A percentile compares a stretch with the other conserved stretches of the same genome.
Conservation (phyloP, 352 stramenopile genomes). For the Pelagophyceae sp. region DNA sequence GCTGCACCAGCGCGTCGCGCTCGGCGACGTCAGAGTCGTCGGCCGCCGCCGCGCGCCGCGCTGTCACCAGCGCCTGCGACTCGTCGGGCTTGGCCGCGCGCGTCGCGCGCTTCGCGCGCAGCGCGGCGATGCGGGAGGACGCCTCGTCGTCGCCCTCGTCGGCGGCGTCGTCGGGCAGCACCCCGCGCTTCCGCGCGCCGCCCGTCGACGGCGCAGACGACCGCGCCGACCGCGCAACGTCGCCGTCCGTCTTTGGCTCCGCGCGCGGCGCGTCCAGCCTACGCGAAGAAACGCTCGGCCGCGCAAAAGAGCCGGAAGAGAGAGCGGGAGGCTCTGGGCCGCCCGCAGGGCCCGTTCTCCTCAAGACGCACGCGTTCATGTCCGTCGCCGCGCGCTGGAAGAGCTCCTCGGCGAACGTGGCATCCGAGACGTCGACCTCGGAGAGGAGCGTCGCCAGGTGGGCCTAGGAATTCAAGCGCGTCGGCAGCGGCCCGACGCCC, state of each 20-base stretch:
- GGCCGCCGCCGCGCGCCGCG: conserved; percentile 7
- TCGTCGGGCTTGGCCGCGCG: neutral
- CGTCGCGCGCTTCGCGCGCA: neutral
- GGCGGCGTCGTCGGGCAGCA: neutral
- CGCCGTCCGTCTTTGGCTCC: neutral
- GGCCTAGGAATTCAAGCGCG: neutral
- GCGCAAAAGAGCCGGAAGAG: no score
- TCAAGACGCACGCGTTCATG: neutral
- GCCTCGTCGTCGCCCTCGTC: neutral
- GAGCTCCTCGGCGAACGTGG: neutral
- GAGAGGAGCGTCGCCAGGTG: neutral
- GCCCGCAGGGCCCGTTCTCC: neutral
- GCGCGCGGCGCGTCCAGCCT: neutral
- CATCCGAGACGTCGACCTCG: neutral
- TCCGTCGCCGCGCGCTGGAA: neutral
- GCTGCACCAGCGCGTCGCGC: conserved; percentile 37
- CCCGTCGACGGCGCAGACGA: neutral
- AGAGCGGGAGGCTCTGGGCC: no score
- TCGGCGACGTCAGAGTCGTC: conserved; percentile 37
- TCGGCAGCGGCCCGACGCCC: no score
- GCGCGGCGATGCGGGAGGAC: neutral
- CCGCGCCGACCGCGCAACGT: neutral
- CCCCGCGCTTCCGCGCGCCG: neutral
- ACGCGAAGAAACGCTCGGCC: neutral
- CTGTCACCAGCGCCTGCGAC: neutral